These are phyloP conservation scores for button mushroom (Agaricus bisporus) DNA, from an alignment of 768 basidiomycete genomes.

Conservation along the genomic window DNA sequence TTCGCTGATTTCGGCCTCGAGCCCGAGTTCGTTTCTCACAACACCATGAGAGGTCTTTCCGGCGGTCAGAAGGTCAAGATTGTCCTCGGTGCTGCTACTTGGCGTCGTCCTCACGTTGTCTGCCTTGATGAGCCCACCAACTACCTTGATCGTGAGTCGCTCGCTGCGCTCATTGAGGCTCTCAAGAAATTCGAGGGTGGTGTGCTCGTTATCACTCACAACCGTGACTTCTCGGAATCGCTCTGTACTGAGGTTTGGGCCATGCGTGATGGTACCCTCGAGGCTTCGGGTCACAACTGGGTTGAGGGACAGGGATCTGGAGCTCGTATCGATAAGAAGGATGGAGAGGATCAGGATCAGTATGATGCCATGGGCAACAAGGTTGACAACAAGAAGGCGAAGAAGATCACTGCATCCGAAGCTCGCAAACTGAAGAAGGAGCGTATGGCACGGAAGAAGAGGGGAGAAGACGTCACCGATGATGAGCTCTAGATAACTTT, in stretches of 20 bases:
- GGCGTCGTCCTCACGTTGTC: constrained; percentile 97
- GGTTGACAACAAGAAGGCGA: constrained; percentile 76
- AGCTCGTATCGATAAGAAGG: constrained; percentile 89
- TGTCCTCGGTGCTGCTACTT: constrained; percentile 95
- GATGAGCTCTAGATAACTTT: constrained; percentile 51
- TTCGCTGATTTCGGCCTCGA: constrained; percentile 99
- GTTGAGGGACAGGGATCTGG: constrained; percentile 98
- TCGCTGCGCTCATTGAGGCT: constrained; percentile 97
- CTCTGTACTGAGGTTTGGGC: constrained; percentile 99
- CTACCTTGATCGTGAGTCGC: constrained; percentile 99
- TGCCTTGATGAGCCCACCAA: constrained; percentile 98
- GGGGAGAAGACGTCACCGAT: constrained; percentile 72
- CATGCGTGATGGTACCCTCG: constrained; percentile 94
- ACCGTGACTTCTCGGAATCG: constrained; percentile 98
- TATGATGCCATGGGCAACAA: constrained; percentile 99
- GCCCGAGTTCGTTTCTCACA: constrained; percentile 98
- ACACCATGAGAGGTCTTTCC: constrained; percentile 97
- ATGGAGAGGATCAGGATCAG: constrained; percentile 82
- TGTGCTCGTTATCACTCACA: constrained; percentile 97
- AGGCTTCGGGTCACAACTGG: constrained; percentile 99
- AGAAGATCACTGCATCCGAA: constrained; percentile 82
- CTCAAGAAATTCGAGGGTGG: constrained; percentile 98
- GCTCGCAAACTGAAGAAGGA: constrained; percentile 95
- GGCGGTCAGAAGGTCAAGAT: constrained; percentile 99
- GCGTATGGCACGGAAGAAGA: constrained; percentile 85